Conservation (phyloP, 768 basidiomycete species). For the Mycena amicta region DNA sequence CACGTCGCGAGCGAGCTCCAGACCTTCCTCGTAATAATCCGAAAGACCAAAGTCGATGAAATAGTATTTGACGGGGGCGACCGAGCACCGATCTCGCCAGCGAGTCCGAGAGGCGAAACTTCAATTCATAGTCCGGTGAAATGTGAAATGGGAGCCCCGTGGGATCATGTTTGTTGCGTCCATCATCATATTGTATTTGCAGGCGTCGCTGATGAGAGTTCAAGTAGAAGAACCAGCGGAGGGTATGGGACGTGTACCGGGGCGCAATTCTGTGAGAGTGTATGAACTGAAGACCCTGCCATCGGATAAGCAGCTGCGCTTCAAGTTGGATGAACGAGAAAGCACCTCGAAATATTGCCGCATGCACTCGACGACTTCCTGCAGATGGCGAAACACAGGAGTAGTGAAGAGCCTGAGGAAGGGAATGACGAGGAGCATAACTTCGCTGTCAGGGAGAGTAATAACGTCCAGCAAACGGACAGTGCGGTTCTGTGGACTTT, state of each 20-base stretch:
- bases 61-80: conserved; percentile 28
- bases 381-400: conserved; percentile 25
- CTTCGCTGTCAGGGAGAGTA: conserved; percentile 19
- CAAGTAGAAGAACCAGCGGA: conserved; percentile 1
- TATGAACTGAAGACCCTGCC: conserved; percentile 25
- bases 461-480: conserved; percentile 29
- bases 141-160: conserved; percentile 12
- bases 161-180: conserved; percentile 15
- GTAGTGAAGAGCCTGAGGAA: conserved; percentile 15
- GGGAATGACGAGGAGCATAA: conserved; percentile 25
- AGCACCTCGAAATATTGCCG: conserved; percentile 25
- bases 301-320: neutral
- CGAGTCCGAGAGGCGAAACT: neutral
- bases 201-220: conserved; percentile 19
- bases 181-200: conserved; percentile 22
- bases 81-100: conserved; percentile 18
- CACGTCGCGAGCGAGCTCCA: conserved; percentile 5
- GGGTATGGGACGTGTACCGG: conserved; percentile 9
- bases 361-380: conserved; percentile 27
- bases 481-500: conserved; percentile 26
- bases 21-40: conserved; percentile 7
- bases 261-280: conserved; percentile 26
- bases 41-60: conserved; percentile 31
- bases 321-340: neutral
- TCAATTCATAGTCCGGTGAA: neutral